Base-by-base conservation (phyloP, 1,139 yeast genomes). In the Nakaseomyces nivariensis region DNA sequence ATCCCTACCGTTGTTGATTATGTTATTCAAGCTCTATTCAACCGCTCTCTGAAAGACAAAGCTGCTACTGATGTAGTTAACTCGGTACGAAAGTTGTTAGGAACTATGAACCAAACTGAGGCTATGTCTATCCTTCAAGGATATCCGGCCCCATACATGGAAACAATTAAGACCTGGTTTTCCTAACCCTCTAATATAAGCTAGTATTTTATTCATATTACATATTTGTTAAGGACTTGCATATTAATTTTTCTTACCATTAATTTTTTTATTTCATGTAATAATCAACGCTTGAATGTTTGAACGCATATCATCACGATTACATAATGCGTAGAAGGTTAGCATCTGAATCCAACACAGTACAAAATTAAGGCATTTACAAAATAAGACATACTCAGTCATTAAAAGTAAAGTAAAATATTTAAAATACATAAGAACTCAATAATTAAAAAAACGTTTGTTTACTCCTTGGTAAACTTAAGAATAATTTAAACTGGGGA, bases 1-100 rank as follows among this genome's bases (percentile, higher is more conserved):
- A 67, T 81, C 11, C 81, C 84, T n/a, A 76, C 78, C 57, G 80
- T 84, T 7, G 78, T 89, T 47, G 90, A 85, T 50, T 71, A 79
- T 43, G 85, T 90, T 27, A 74, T 89, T 40, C 88, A 85, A 67
- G 96, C 96, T 0, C 70, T 90, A 51, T 74, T 78, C 22, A 81
- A 81, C 61, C 81, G 78, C 22, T 72, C 92, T 1, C 73, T 92
- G 45, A 71, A 74, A 37, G 97, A 95, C 13, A 75, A 77, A 56
- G 77, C 82, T 17, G 92, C 92, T 0, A 81, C 79, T 54, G 75
- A 76, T 45, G 79, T 79, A 8, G 85, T 84, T 4, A 70, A 69
- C 6, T 75, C 89, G 7, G 77, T 86, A 2, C 81, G 81, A 61
- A 67, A 67, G 48, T 59, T 76, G 34, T 56, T 77, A 40, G 64